Base-by-base conservation (phyloP, 371 early-diverging fungal genomes). In the Mortierella sp. region DNA sequence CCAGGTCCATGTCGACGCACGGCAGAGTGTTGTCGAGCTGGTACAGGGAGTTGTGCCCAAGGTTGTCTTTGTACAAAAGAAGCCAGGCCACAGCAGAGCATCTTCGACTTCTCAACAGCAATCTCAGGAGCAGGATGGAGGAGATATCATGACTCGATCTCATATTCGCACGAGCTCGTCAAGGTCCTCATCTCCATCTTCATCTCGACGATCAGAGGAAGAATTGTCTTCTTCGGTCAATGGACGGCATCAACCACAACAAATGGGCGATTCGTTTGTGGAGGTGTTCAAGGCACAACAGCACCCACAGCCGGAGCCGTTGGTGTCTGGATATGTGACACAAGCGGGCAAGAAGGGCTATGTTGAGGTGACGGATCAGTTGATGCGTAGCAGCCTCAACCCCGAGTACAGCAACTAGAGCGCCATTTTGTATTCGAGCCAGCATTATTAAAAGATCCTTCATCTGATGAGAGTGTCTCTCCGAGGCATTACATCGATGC, bases 1-100 rank as follows among this genome's bases (percentile, higher is more conserved):
- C 34, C 78, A 80, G 28, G 64, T 88, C 21, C 89, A 89, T 70
- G 79, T 88, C 48, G 90, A 89, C 43, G 82, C 83, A n/a, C 74
- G 54, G 16, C 81, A 78, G 54, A 78, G 57, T 34, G 87, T 83
- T 40, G 74, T 88, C 10, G 79, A 83, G 67, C 57, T 81, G 74
- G 81, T 86, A 11, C 82, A 88, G 19, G 82, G 86, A 0, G 84
- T 82, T 26, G 77, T 86, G 3, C 88, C 86, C n/a, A 73, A 55
- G 57, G 82, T 88, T 3, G 80, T 86, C 21, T 82, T 79, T 79
- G 74, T 86, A 21, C 80, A 86, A 46, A 85, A 85, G 79, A 75
- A 69, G 34, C 54, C 76, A 34, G 78, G 81, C 0, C 81, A 79
- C 37, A 85, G 86, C 43, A 57, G 81, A 24, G 48, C 81, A 5